Percentiles rank a stretch among this genome's conserved stretches.
Evolutionary conservation across 371 early-diverging fungal genomes (phyloP).

Genomic region (Mortierella sp.): DNA sequence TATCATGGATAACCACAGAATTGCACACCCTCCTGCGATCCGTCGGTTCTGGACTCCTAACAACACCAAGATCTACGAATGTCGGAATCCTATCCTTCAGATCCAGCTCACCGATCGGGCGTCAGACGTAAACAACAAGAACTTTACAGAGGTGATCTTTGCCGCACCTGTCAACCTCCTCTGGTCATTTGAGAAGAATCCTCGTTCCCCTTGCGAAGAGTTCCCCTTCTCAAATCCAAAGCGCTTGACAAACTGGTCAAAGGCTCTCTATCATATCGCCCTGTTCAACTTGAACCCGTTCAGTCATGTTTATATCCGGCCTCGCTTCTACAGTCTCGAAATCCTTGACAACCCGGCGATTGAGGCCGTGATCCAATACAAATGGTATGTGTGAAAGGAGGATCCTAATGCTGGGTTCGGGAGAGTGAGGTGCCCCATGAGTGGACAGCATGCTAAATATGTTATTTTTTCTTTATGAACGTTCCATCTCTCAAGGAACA

Average conservation of each 20-base stretch:
- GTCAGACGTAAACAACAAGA: conserved; percentile 5
- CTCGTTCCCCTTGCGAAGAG: too few relatives aligned
- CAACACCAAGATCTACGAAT: conserved; percentile 4
- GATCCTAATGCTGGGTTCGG: too few relatives aligned
- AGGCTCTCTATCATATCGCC: too few relatives aligned
- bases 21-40: conserved; percentile 17
- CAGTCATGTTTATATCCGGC: too few relatives aligned
- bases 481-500: conserved; percentile 3
- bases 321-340: background rate
- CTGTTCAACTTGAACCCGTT: too few relatives aligned
- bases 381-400: conserved; percentile 15
- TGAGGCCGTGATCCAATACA: conserved; percentile 24
- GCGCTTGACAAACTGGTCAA: too few relatives aligned
- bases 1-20: conserved; percentile 25
- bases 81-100: conserved; percentile 21
- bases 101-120: background rate
- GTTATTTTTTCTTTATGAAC: background rate
- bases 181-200: conserved; percentile 4
- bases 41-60: background rate
- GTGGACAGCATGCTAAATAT: background rate
- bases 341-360: conserved; percentile 33
- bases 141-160: conserved; percentile 16
- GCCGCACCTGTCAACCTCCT: conserved; percentile 19
- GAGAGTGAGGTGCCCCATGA: too few relatives aligned
- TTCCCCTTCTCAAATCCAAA: too few relatives aligned